Evolutionary conservation across 257 asterid genomes (phyloP).

Genomic region (Capsicum chinense): DNA sequence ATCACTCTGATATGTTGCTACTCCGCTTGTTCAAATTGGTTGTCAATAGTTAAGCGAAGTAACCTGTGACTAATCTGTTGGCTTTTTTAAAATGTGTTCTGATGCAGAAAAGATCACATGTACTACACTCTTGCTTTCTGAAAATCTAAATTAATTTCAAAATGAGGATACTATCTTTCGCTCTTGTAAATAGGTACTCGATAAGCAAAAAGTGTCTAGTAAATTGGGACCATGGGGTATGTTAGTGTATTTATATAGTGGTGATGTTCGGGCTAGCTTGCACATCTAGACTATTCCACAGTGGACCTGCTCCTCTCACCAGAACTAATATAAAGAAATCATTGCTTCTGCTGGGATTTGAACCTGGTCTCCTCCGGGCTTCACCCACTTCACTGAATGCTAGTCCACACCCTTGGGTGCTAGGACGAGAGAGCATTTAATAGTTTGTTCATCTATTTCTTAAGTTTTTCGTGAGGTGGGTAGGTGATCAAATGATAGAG

Average conservation of each 20-base stretch:
- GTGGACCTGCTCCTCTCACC: neutral
- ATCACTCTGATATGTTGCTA: slow-evolving; percentile 9
- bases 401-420: neutral
- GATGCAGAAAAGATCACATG: slow-evolving; percentile 21
- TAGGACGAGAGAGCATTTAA: neutral
- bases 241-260: neutral
- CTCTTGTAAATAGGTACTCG: neutral
- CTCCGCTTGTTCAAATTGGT: slow-evolving; percentile 21
- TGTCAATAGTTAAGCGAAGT: slow-evolving; percentile 8
- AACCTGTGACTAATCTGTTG: neutral
- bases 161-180: neutral
- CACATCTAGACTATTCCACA: neutral
- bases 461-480: neutral
- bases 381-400: neutral
- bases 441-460: neutral
- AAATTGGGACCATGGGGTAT: slow-evolving; percentile 19
- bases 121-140: neutral
- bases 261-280: neutral
- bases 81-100: neutral
- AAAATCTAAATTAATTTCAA: neutral
- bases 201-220: neutral
- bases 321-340: neutral
- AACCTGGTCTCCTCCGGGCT: neutral
- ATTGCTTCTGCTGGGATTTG: slow-evolving; percentile 4
- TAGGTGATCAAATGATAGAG: slow-evolving; percentile 8